Conservation (phyloP, 192 early-diverging fungal genomes). For the Gryganskiella cystojenkinii region DNA sequence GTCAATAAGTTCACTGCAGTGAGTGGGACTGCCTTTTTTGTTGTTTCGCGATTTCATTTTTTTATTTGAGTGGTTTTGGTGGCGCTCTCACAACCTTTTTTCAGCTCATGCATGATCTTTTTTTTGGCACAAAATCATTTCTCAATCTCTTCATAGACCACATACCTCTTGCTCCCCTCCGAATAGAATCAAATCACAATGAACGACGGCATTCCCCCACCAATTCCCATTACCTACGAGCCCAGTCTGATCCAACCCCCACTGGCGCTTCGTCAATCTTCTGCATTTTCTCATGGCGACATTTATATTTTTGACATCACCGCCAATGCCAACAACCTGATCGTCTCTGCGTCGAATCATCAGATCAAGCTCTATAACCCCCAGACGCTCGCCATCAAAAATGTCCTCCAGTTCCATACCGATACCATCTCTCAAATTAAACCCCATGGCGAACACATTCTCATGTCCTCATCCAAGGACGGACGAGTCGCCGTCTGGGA, state of each 20-base stretch:
- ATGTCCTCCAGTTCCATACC: slow-evolving; percentile 64
- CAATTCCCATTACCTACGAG: slow-evolving; percentile 44
- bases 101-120: too few species aligned
- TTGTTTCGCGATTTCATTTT: too few species aligned
- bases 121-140: too few species aligned
- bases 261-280: slow-evolving; percentile 45
- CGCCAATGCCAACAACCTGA: slow-evolving; percentile 52
- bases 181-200: slow-evolving; percentile 2
- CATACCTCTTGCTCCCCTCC: not conserved
- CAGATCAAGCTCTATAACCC: slow-evolving; percentile 75
- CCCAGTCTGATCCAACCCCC: slow-evolving; percentile 53
- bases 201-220: slow-evolving; percentile 34
- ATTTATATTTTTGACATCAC: slow-evolving; percentile 69
- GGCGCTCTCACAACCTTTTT: too few species aligned
- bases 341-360: slow-evolving; percentile 71
- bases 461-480: slow-evolving; percentile 75
- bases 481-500: slow-evolving; percentile 75
- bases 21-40: too few species aligned
- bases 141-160: not conserved
- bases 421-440: slow-evolving; percentile 73
- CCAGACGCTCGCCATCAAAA: slow-evolving; percentile 54
- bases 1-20: too few species aligned
- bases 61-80: too few species aligned
- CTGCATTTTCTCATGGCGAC: slow-evolving; percentile 57
- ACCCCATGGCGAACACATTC: slow-evolving; percentile 59